phyloP scores from a whole-genome alignment of 352 stramenopile genomes.

The Aphanomyces euteiches region DNA sequence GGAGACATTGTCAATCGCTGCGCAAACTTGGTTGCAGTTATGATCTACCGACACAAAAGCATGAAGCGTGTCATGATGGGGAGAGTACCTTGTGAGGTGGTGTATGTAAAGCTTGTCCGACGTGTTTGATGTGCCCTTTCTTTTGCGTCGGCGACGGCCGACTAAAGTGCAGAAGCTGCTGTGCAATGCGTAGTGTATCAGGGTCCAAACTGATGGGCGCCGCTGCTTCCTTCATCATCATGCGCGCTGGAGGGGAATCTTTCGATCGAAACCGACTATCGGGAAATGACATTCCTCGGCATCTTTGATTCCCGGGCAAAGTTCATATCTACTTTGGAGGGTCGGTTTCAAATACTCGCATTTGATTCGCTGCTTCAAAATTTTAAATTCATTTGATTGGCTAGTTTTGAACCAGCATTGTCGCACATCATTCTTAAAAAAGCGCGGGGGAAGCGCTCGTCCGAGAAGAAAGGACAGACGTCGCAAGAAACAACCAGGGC shows the following conservation, averaged over 20 bases:
- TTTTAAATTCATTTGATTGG: background rate
- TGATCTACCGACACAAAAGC: background rate
- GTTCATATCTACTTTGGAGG: conserved; percentile 17
- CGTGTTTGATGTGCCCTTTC: background rate
- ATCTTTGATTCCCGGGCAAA: conserved; percentile 24
- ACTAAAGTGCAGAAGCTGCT: conserved; percentile 13
- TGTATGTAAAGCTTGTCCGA: background rate
- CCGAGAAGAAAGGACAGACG: too few relatives aligned
- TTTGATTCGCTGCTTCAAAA: conserved; percentile 8
- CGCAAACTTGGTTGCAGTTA: background rate
- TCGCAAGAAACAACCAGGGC: too few relatives aligned
- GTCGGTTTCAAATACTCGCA: background rate
- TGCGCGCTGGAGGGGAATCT: background rate
- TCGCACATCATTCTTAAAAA: too few relatives aligned
- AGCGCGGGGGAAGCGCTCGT: too few relatives aligned
- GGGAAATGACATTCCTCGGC: conserved; percentile 24
- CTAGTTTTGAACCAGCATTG: conserved; percentile 2
- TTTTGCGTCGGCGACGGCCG: background rate
- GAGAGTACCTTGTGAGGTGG: conserved; percentile 16
- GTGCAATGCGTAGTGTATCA: conserved; percentile 6
- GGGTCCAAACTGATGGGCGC: background rate
- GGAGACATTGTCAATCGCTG: conserved; percentile 6
- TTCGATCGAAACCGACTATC: conserved; percentile 19
- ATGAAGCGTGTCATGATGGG: background rate
- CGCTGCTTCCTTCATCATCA: conserved; percentile 1